Evolutionary conservation across 2,329 filamentous ascomycete species (phyloP), one percentile per base, ranked within the genome.

Genomic region (Chalaropsis thielavioides): DNA sequence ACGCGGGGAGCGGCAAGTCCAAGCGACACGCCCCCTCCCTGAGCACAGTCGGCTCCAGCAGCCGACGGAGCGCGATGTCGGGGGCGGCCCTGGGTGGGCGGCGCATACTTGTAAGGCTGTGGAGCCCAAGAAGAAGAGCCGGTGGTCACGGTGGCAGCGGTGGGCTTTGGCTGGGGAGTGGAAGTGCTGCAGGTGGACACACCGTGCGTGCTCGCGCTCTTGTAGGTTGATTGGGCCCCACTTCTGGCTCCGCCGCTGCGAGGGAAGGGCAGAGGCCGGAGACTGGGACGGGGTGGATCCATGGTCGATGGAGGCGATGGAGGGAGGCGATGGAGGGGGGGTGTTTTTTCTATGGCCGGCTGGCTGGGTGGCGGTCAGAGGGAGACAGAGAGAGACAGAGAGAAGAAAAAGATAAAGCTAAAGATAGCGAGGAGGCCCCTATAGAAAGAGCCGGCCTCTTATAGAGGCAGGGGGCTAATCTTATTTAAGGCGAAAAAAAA

Each of bases 151-250:
- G 31, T 13, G 22, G 54, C 31, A 3, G 27, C 17, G 54, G 17
- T 10, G n/a, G 24, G 27, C 17, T 58, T 58, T 6, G 54, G 27
- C 7, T 17, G 24, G n/a, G 54, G 15, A 2, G 54, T 38, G 54
- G 31, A n/a, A 10, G 43, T 62, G 27, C 40, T 49, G 5, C 24
- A 62, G 24, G 41, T 46, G n/a, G 40, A 31, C 31, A 62, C 24
- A 19, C 60, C 24, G 10, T 62, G 41, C 13, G 60, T 62, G 24
- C 60, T 62, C n/a, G 41, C 13, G 41, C 60, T 46, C 60, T 62
- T 62, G 54, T 58, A 58, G 54, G 35, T 58, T 58, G 27, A 27
- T 19, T 38, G 35, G 54, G 24, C 13, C 10, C 54, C 31, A 27
- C 54, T 35, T 10, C 38, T 58, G 54, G 54, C 24, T 8, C 54